Conservation (phyloP, 352 stramenopile genomes). For the Phytopythium mirpurense region DNA sequence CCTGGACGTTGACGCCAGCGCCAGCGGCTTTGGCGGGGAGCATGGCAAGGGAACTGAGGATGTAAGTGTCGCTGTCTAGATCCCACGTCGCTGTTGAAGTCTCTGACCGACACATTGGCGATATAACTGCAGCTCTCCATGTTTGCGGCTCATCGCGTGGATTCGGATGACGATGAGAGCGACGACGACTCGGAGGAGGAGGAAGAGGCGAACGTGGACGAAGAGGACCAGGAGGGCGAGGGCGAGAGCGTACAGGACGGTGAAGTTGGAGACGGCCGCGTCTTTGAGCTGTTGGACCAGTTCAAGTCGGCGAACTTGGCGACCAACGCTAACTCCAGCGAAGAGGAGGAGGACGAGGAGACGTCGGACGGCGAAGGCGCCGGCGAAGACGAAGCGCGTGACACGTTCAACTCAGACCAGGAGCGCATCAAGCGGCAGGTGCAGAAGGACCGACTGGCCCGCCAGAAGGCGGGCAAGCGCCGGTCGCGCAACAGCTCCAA, state of each 20-base stretch:
- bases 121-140: constrained; percentile 55
- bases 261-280: constrained; percentile 18
- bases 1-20: constrained; percentile 67
- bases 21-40: constrained; percentile 78
- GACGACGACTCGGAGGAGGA: constrained; percentile 14
- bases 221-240: constrained; percentile 28
- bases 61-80: constrained; percentile 20
- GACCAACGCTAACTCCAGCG: constrained; percentile 12
- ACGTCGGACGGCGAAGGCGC: constrained; percentile 25
- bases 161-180: constrained; percentile 28
- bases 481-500: constrained; percentile 76
- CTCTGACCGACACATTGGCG: constrained; percentile 2
- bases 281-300: constrained; percentile 20
- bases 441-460: constrained; percentile 57
- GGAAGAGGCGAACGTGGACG: constrained; percentile 6
- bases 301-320: constrained; percentile 28
- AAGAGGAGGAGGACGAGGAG: constrained; percentile 17
- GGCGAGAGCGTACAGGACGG: constrained; percentile 51
- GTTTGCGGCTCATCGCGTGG: constrained; percentile 62
- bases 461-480: constrained; percentile 57
- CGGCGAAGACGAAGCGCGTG: constrained; percentile 23
- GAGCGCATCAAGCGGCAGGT: constrained; percentile 82
- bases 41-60: constrained; percentile 67
- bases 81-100: background rate
- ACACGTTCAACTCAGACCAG: constrained; percentile 48